Base-by-base conservation (phyloP, 2,329 filamentous ascomycete species). In the Xylaria multiplex region DNA sequence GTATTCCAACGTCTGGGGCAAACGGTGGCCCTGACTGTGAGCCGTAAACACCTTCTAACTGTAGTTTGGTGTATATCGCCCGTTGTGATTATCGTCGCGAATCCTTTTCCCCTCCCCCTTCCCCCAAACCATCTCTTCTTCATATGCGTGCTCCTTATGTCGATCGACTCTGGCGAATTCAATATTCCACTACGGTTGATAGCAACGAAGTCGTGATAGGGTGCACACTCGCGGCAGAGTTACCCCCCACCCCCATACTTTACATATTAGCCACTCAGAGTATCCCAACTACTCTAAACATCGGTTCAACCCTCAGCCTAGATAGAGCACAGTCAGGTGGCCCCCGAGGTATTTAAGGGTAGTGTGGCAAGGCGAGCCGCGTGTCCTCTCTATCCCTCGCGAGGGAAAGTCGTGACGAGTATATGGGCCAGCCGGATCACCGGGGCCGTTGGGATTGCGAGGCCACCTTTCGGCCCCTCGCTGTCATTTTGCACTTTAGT, bases 241-340 rank as follows among this genome's bases (percentile, higher is more conserved):
- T 37, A 32, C 13, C 27, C 42, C 56, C 53, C 46, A 48, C 53
- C 19, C 24, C 7, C 53, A 43, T 55, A 19, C 53, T 43, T 22
- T 55, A n/a, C 37, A 55, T 55, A 45, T 43, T 27, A 37, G 22
- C 53, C 30, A 55, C 30, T n/a, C 13, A 30, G 37, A 55, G 53
- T 8, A n/a, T 55, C 19, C 53, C 37, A 16, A 30, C 37, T 8
- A 55, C 19, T 19, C 42, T 42, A 22, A 43, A 55, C 14, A 55
- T 30, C 43, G 53, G 53, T 30, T 55, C 50, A 42, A 35, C 48
- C 19, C 13, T 14, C 53, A 19, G 37, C 24, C 24, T 27, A 45
- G 16, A 35, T 59, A 11, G 14, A 46, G 24, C 49, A n/a, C 40
- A 24, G 30, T 42, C 7, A 3, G n/a, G n/a, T 24, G 30, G 16